phyloP scores from a whole-genome alignment of 257 asterid species.

The Datura wrightii region DNA sequence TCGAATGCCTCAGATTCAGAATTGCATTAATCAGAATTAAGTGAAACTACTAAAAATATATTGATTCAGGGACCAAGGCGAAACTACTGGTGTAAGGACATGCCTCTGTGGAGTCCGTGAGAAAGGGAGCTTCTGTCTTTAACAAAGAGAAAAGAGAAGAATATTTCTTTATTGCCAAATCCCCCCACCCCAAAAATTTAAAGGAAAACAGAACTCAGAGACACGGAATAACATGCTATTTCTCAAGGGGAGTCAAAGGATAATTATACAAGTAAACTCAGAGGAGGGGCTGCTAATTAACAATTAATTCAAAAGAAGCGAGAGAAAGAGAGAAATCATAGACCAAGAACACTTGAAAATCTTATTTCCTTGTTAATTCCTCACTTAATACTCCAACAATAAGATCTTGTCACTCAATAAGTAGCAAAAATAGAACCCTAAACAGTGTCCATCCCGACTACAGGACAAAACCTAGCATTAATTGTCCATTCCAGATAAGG shows the following conservation, averaged over 20 bases:
- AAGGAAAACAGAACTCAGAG: background rate
- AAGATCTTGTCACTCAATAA: slow-evolving; percentile 13
- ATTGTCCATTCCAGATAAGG: slow-evolving; percentile 12
- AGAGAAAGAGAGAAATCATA: slow-evolving; percentile 16
- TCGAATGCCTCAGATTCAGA: background rate
- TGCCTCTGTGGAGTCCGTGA: background rate
- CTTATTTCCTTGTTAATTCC: background rate
- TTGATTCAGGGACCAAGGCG: background rate
- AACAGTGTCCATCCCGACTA: background rate
- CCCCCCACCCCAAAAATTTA: background rate
- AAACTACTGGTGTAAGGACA: background rate
- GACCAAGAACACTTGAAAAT: slow-evolving; percentile 13
- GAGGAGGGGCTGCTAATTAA: background rate
- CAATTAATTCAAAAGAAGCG: background rate
- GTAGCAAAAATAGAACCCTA: background rate
- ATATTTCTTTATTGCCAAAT: background rate
- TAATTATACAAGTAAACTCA: background rate
- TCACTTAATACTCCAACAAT: background rate
- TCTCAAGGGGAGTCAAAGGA: background rate
- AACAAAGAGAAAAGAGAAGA: background rate
- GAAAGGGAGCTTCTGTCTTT: background rate
- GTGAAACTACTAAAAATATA: background rate
- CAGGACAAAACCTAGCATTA: background rate
- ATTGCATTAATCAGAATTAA: background rate
- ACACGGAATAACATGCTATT: background rate